A percentile compares a stretch with the other conserved stretches of the same genome.
Conservation (phyloP, 768 basidiomycete species). For the Serendipita vermifera region DNA sequence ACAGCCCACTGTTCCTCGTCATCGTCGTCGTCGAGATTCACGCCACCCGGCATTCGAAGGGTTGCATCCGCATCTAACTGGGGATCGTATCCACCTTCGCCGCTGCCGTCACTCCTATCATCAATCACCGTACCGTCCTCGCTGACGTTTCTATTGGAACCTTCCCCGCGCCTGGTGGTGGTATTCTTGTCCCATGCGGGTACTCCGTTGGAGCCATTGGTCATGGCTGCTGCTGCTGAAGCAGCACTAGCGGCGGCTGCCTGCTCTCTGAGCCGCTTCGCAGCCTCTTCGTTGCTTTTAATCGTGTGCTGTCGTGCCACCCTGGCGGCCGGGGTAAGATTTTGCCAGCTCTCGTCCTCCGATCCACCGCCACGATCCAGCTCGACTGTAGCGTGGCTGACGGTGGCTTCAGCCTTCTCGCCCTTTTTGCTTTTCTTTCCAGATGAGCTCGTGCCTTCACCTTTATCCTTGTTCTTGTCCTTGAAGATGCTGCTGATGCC, state of each 20-base stretch:
- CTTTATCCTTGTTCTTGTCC: slow-evolving; percentile 51
- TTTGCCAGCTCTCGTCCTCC: slow-evolving; percentile 59
- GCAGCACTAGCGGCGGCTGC: slow-evolving; percentile 34
- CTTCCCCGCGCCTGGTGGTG: slow-evolving; percentile 14
- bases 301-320: slow-evolving; percentile 85
- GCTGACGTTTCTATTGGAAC: slow-evolving; percentile 15
- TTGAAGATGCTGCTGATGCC: slow-evolving; percentile 92
- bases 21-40: slow-evolving; percentile 30
- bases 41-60: not conserved
- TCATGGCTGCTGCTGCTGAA: slow-evolving; percentile 21
- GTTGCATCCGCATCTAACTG: slow-evolving; percentile 3
- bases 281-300: slow-evolving; percentile 71
- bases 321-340: slow-evolving; percentile 80
- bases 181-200: slow-evolving; percentile 79
- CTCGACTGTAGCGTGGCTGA: slow-evolving; percentile 77
- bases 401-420: slow-evolving; percentile 50
- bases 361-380: slow-evolving; percentile 44
- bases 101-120: slow-evolving; percentile 10
- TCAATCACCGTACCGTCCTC: slow-evolving; percentile 17
- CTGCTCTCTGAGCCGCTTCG: slow-evolving; percentile 43
- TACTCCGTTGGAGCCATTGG: slow-evolving; percentile 23
- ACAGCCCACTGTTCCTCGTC: slow-evolving; percentile 52
- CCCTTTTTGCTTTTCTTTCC: slow-evolving; percentile 46
- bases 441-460: slow-evolving; percentile 19
- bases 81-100: slow-evolving; percentile 7